phyloP scores from a whole-genome alignment of 148 eudicot genomes.

The Cornus florida region DNA sequence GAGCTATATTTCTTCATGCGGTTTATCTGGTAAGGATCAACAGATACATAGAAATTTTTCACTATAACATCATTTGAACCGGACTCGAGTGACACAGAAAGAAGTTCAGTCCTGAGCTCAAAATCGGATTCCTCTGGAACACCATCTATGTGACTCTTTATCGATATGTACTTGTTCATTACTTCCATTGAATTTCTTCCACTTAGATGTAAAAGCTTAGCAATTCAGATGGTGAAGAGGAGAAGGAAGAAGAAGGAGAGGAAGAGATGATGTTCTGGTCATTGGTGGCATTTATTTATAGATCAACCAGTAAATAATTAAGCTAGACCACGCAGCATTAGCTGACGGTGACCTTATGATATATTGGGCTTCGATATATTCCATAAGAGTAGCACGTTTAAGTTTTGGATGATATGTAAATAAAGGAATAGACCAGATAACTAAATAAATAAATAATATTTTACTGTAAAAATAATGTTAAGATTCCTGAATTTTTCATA shows the following conservation, averaged over 20 bases:
- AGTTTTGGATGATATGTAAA: too few relatives aligned
- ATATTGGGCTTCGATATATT: too few relatives aligned
- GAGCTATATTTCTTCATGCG: conserved; percentile 44
- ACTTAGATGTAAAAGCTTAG: background rate
- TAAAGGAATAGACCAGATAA: too few relatives aligned
- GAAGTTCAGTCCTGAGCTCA: conserved; percentile 26
- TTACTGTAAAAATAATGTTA: too few relatives aligned
- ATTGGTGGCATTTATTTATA: too few relatives aligned
- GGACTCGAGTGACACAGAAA: conserved; percentile 11
- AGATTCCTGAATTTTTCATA: too few relatives aligned
- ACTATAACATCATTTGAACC: conserved; percentile 30
- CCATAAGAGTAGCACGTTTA: too few relatives aligned
- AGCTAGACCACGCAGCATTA: too few relatives aligned
- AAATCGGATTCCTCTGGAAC: conserved; percentile 46
- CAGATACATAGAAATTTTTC: conserved; percentile 38
- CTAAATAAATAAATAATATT: too few relatives aligned
- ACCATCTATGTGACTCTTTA: conserved; percentile 35
- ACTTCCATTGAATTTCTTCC: conserved; percentile 22
- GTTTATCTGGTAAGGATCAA: conserved; percentile 56
- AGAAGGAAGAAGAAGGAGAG: background rate
- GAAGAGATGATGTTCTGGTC: too few relatives aligned
- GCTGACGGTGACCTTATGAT: too few relatives aligned
- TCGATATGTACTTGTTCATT: conserved; percentile 32
- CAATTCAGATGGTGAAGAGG: background rate
- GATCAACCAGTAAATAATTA: too few relatives aligned